Evolutionary conservation across 2,329 filamentous ascomycete species (phyloP).

Genomic region (Alternaria tenuissima): DNA sequence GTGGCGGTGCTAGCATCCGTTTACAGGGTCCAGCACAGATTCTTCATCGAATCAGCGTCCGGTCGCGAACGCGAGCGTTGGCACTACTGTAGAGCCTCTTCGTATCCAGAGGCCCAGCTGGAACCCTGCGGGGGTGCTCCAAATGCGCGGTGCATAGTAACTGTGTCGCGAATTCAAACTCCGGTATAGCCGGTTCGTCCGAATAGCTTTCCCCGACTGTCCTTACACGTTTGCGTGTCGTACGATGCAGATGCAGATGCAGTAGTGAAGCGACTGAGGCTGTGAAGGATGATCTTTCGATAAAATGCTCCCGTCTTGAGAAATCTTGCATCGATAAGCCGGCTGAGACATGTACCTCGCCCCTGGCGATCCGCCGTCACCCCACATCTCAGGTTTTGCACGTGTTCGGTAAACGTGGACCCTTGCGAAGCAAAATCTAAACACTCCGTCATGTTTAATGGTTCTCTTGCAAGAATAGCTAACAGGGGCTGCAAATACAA

Average conservation of each 20-base stretch:
- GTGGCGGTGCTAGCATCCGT: conserved; percentile 24
- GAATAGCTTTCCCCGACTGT: conserved; percentile 1
- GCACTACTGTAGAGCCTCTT: conserved; percentile 13
- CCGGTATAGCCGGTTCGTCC: background rate
- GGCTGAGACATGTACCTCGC: conserved; percentile 2
- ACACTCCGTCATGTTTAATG: conserved; percentile 19
- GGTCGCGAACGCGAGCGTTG: conserved; percentile 4
- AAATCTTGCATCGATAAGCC: conserved; percentile 8
- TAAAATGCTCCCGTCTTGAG: background rate
- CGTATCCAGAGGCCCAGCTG: conserved; percentile 2
- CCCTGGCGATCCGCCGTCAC: conserved; percentile 17
- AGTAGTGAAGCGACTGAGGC: conserved; percentile 24
- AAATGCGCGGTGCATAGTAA: background rate
- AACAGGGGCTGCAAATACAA: conserved; percentile 6
- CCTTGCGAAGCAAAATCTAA: conserved; percentile 19
- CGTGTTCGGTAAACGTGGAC: conserved; percentile 3
- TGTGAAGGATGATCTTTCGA: conserved; percentile 26
- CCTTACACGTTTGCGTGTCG: background rate
- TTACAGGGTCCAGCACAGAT: conserved; percentile 14
- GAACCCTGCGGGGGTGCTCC: conserved; percentile 8
- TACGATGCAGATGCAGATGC: background rate
- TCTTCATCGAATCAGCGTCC: conserved; percentile 10
- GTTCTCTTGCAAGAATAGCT: background rate
- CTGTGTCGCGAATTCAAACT: conserved; percentile 2
- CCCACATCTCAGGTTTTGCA: conserved; percentile 15